Evolutionary conservation across 1,284 basidiomycete genomes (phyloP), one percentile per base, ranked within the genome.

Genomic region (Boletus hoseneyae): DNA sequence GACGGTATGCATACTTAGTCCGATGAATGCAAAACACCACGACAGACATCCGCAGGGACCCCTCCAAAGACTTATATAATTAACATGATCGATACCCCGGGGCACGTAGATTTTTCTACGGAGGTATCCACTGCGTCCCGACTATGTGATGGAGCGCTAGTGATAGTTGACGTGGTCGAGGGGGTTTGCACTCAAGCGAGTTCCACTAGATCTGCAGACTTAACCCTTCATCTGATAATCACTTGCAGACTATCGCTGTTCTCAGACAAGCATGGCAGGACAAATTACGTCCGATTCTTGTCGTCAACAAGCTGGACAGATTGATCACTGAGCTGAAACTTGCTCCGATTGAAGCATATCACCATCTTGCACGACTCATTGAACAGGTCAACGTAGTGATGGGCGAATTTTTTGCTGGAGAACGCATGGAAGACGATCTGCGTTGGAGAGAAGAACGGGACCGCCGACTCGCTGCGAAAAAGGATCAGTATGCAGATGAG

Each of bases 331-430:
- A 99, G 66, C 83, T 99, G 50, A 91, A 91, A 64, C 80, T 99
- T 10, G 80, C 93, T 0, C 95, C 97, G 0, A 76, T 83, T 3
- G 97, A 99, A 67, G 96, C 94, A 5, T 93, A 99, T 65, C 91
- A 97, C 60, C 96, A 98, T 61, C 83, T 99, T 19, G 77, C 85
- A 3, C 89, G 93, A 45, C 77, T 99, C 18, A 92, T 99, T 55
- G 97, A 99, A 69, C 93, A 97, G 64, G 96, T 97, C 25, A 99
- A 99, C 64, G 97, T 95, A 0, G 92, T 99, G 51, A 96, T 98
- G 87, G 97, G 97, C 0, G 85, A 84, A 45, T 97, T 98, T 71
- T 99, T 95, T 63, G 93, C 94, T 1, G 83, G 87, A 1, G 96
- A 97, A 55, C 77, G 96, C n/a, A 97, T 99, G 93, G 92, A 94